Conservation (phyloP, 2,329 filamentous ascomycete genomes). For the Tolypocladium cylindrosporum region DNA sequence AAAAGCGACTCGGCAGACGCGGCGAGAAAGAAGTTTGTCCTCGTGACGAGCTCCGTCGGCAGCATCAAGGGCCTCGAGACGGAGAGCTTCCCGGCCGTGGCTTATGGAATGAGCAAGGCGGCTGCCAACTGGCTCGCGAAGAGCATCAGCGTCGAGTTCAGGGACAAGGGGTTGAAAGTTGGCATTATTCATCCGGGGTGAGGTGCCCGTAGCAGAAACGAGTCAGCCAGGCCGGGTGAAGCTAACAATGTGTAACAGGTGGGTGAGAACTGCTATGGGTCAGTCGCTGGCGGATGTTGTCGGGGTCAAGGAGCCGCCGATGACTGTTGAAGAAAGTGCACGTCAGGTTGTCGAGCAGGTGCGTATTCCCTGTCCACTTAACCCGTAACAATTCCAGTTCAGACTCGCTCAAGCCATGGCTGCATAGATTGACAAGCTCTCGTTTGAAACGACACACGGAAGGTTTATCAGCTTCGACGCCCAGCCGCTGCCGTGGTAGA, state of each 20-base stretch:
- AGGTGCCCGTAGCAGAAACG: neutral
- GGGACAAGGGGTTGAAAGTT: slow-evolving; percentile 19
- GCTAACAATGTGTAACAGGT: slow-evolving; percentile 3
- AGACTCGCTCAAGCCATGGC: neutral
- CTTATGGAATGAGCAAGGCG: slow-evolving; percentile 35
- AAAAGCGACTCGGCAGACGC: neutral
- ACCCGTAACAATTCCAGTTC: neutral
- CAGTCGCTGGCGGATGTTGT: slow-evolving; percentile 3
- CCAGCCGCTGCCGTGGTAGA: slow-evolving; percentile 6
- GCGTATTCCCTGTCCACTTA: neutral
- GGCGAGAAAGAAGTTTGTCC: slow-evolving; percentile 6
- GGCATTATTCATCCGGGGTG: slow-evolving; percentile 21
- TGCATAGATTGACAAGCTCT: slow-evolving; percentile 3
- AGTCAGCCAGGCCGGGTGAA: neutral
- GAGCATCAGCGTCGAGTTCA: slow-evolving; percentile 18
- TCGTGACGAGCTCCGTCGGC: slow-evolving; percentile 6
- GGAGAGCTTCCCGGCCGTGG: slow-evolving; percentile 18
- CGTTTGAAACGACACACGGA: slow-evolving; percentile 6
- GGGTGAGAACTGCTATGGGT: slow-evolving; percentile 7
- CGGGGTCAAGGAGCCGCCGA: slow-evolving; percentile 5
- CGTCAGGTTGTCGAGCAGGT: slow-evolving; percentile 5
- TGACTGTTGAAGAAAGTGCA: slow-evolving; percentile 3
- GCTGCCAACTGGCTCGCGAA: slow-evolving; percentile 19
- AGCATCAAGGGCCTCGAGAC: slow-evolving; percentile 8
- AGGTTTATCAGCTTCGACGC: slow-evolving; percentile 6